Evolutionary conservation across 1,139 yeast genomes (phyloP).

Genomic region (Blastobotrys illinoisensis): DNA sequence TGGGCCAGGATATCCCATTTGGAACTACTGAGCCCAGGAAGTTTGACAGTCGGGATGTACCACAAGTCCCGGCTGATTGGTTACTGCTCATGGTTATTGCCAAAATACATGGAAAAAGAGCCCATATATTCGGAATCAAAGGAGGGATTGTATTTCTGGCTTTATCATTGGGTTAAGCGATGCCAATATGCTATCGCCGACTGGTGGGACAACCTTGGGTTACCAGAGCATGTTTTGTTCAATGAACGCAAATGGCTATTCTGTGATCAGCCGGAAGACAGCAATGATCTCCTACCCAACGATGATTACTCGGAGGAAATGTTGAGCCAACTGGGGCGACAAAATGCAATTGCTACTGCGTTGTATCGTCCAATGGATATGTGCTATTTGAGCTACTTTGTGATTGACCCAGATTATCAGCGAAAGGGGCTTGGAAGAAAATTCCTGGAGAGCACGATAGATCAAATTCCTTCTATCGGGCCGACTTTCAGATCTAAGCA

Average conservation of each 20-base stretch:
- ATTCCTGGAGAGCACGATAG: neutral
- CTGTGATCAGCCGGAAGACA: constrained; percentile 8
- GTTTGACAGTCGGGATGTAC: neutral
- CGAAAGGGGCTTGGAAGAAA: constrained; percentile 9
- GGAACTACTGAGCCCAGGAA: neutral
- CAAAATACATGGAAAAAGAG: neutral
- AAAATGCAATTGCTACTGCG: constrained; percentile 11
- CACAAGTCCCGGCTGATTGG: neutral
- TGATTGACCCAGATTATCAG: constrained; percentile 15
- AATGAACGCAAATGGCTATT: constrained; percentile 4
- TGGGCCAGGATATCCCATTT: neutral
- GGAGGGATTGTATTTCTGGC: neutral
- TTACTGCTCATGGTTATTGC: neutral
- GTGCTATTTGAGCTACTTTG: constrained; percentile 13
- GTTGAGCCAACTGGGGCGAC: constrained; percentile 9
- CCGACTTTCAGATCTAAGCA: neutral
- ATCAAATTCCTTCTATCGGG: neutral
- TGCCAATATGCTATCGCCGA: neutral
- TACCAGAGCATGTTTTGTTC: constrained; percentile 5
- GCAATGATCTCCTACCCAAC: constrained; percentile 4
- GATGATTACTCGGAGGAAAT: constrained; percentile 1
- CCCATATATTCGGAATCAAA: neutral
- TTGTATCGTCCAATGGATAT: constrained; percentile 14
- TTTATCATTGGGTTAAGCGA: neutral
- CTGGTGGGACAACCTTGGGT: constrained; percentile 1